These are phyloP conservation scores for Actinomortierella ambigua DNA, from an alignment of 371 early-diverging fungal species.

Conservation along the genomic window DNA sequence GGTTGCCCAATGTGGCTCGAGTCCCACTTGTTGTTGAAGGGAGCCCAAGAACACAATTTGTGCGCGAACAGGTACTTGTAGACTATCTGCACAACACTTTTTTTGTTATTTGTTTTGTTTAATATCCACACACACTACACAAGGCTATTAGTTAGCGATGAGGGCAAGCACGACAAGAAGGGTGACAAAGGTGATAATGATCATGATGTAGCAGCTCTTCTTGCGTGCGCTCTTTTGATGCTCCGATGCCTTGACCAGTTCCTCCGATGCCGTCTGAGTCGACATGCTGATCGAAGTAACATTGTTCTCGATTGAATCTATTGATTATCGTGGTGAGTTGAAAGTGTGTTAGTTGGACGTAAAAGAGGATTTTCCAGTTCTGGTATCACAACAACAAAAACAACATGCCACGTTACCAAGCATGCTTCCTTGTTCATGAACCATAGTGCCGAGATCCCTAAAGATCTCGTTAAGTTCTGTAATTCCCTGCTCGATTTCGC, in stretches of 20 bases:
- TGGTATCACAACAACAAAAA: constrained; percentile 4
- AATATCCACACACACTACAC: too few relatives aligned
- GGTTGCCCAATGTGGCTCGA: too few relatives aligned
- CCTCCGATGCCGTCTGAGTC: constrained; percentile 78
- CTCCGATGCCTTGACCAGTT: constrained; percentile 79
- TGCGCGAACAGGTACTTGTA: too few relatives aligned
- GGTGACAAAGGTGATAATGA: constrained; percentile 72
- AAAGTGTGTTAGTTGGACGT: not conserved
- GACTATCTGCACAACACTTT: too few relatives aligned
- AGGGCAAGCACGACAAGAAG: constrained; percentile 50
- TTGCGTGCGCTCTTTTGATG: constrained; percentile 83
- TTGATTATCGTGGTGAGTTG: not conserved
- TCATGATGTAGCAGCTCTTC: constrained; percentile 79
- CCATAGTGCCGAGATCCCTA: constrained; percentile 93
- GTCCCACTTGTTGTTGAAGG: too few relatives aligned
- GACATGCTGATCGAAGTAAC: constrained; percentile 80
- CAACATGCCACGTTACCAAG: constrained; percentile 66
- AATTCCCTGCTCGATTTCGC: constrained; percentile 92
- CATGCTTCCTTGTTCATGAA: constrained; percentile 93
- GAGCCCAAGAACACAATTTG: too few relatives aligned
- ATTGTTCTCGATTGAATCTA: constrained; percentile 89
- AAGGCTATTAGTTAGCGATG: constrained; percentile 3
- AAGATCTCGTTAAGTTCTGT: constrained; percentile 95
- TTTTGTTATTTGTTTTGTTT: too few relatives aligned
- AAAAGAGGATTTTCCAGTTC: not conserved